Percentiles rank a stretch among this genome's conserved stretches.
Conservation (phyloP, 352 stramenopile species). For the Ophiocytium majus region DNA sequence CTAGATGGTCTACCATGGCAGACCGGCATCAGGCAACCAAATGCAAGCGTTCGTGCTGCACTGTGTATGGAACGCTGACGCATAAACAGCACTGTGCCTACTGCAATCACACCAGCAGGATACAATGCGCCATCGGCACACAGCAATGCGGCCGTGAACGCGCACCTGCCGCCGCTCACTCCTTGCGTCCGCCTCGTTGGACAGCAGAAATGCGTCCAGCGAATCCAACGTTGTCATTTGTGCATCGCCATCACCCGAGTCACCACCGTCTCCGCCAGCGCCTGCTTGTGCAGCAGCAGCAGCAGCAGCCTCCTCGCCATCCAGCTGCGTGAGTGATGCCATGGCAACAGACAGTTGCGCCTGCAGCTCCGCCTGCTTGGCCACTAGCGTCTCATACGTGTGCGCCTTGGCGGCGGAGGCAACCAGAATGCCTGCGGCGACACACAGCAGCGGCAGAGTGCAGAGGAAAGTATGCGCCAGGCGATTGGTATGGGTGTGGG, state of each 20-base stretch:
- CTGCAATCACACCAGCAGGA: no score
- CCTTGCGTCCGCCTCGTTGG: not conserved
- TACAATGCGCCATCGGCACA: no score
- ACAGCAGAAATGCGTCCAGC: constrained; percentile 15
- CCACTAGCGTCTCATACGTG: constrained; percentile 32
- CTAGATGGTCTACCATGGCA: no score
- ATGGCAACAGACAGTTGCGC: constrained; percentile 23
- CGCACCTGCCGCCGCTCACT: constrained; percentile 1
- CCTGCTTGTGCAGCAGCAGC: not conserved
- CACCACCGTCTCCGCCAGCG: not conserved
- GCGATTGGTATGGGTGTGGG: no score
- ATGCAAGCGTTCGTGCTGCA: no score
- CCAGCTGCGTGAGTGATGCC: constrained; percentile 28
- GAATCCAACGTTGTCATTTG: not conserved
- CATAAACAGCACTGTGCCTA: no score
- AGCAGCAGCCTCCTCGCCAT: constrained; percentile 34
- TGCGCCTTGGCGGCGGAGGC: constrained; percentile 18
- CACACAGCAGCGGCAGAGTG: not conserved
- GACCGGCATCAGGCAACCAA: no score
- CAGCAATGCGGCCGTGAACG: not conserved
- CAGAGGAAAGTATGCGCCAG: no score
- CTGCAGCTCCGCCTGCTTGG: constrained; percentile 19
- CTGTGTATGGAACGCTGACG: no score
- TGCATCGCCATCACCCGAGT: constrained; percentile 7
- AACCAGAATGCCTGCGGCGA: constrained; percentile 1